Evolutionary conservation across 75 land plant species (phyloP), one percentile per base, ranked within the genome.

Genomic region (Azolla pinnata): DNA sequence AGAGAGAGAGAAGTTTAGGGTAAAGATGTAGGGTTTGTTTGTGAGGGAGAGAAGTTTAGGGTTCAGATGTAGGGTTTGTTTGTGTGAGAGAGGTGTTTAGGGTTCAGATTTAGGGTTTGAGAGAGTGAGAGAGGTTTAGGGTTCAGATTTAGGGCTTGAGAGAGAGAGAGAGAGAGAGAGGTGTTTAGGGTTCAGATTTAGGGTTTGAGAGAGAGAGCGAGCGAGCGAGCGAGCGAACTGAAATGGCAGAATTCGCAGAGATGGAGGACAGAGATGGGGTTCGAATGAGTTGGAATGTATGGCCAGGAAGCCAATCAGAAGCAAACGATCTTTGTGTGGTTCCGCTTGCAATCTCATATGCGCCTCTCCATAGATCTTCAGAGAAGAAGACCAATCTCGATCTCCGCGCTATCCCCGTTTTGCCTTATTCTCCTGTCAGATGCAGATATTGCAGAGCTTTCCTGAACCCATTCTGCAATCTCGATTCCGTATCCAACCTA

Each of bases 251-350:
- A 51, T 95, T 89, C 59, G 57, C 75, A 29, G 99, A 95, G 27
- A 64, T 78, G n/a, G 99, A 95, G 62, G 68, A 69, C 20, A 74
- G 66, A 42, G 89, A 90, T 64, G 91, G 88, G 10, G 90, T 95
- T n/a, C 76, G 99, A 48, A 95, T 95, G 99, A 69, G 91, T 24
- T 90, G 97, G 99, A 95, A 95, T 70, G 82, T 84, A 9, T 40
- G 88, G 50, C 99, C 99, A 0, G 89, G 83, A 19, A 83, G 88
- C 23, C 78, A 79, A 48, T 57, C 71, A 35, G 88, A 79, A 28
- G 71, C 85, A 0, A 33, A 63, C 30, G 64, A 69, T 64, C n/a
- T n/a, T n/a, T 81, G 91, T 67, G 76, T 82, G 5, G 70, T 95
- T 27, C 99, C 99, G 19, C 70, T 70, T 16, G 75, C 99, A n/a